Base-by-base conservation (phyloP, 2,329 filamentous ascomycete genomes). In the Fusarium siculi region DNA sequence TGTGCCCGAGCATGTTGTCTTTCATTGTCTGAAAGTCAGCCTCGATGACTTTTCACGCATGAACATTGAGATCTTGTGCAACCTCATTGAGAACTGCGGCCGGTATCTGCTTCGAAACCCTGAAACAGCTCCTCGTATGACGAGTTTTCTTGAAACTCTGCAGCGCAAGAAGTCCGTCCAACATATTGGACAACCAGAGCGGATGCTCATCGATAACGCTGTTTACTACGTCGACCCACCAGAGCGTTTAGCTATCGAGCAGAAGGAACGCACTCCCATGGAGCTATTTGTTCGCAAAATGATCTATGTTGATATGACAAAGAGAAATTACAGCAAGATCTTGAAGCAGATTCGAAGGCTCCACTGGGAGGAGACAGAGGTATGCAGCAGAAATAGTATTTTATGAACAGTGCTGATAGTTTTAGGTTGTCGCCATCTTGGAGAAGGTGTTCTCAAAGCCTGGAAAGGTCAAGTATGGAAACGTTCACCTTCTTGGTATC, bases 51-150 rank as follows among this genome's bases (percentile, higher is more conserved):
- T 99, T 79, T 98, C 96, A 5, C 90, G 96, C 69, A 98, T 98
- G 93, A 99, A 99, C 79, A 98, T 99, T 72, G 97, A 99, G 81
- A 98, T 99, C 76, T 96, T 99, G 72, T 97, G 95, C 78, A 97
- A 97, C 78, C 87, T 99, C 34, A 87, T 99, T 28, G 96, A 99
- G 81, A 98, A 98, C 73, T 99, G 97, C 79, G 96, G 96, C 47
- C 91, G 96, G 23, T 99, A 98, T 82, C 86, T 99, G 28, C 88
- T 99, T 66, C 93, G 96, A 55, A 98, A 96, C 75, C 92, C 94
- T 0, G 95, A 98, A 70, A 98, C 97, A 0, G 92, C 93, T 15
- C 96, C 96, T 14, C 91, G 96, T 47, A 99, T 99, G 96, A 86
- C 88, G 3, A 96, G 94, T 2, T 99, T 99, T 81, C 84, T 99